Conservation (phyloP, 257 asterid genomes). For the Primulina eburnea region DNA sequence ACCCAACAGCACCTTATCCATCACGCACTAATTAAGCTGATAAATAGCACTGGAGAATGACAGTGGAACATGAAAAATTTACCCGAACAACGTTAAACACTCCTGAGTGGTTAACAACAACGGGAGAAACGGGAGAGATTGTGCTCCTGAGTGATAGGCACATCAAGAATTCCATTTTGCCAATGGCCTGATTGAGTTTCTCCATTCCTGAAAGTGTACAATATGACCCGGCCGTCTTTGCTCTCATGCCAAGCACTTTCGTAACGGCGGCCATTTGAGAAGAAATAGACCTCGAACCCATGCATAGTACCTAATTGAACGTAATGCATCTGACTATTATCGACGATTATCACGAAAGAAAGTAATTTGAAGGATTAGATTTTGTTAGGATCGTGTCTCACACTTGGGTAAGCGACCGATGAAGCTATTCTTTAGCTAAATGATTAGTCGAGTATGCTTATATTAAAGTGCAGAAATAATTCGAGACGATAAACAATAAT, state of each 20-base stretch:
- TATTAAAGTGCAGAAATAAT: no score
- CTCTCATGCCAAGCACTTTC: slow-evolving; percentile 98
- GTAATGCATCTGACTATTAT: no score
- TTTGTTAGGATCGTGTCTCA: no score
- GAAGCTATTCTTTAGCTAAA: no score
- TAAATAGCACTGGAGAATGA: not conserved
- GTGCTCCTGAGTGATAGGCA: slow-evolving; percentile 76
- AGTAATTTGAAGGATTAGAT: no score
- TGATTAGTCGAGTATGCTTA: no score
- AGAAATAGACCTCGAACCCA: slow-evolving; percentile 75
- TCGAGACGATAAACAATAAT: no score
- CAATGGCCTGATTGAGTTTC: slow-evolving; percentile 89
- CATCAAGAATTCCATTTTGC: slow-evolving; percentile 83
- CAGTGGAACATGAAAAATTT: slow-evolving; percentile 18
- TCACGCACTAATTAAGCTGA: not conserved
- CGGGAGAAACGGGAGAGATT: slow-evolving; percentile 64
- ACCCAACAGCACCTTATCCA: not conserved
- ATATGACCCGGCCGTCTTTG: slow-evolving; percentile 81
- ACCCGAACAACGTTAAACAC: slow-evolving; percentile 88
- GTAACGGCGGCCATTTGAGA: slow-evolving; percentile 75
- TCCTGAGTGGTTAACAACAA: slow-evolving; percentile 80
- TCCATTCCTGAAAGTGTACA: slow-evolving; percentile 78
- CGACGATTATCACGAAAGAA: no score
- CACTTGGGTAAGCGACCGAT: no score
- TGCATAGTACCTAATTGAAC: slow-evolving; percentile 38